Evolutionary conservation across 2,329 filamentous ascomycete genomes (phyloP), one percentile per base, ranked within the genome.

Genomic region (Pseudogymnoascus sp.): DNA sequence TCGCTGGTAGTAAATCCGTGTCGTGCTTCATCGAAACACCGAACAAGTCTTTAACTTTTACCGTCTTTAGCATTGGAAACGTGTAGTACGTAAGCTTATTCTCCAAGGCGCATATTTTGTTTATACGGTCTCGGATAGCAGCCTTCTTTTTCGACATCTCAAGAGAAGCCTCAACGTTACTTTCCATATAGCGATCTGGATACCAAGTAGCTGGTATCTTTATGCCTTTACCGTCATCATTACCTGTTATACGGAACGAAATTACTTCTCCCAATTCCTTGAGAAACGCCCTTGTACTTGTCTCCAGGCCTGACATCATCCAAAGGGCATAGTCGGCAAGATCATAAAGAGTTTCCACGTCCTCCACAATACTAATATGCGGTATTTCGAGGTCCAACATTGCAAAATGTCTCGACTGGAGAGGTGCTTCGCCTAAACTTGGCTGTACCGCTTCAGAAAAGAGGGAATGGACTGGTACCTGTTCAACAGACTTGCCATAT

Each of bases 151-250:
- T 43, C 14, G 72, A 69, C 72, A 83, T 80, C 6, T 75, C 74
- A 7, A 77, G 65, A 12, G 81, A 78, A 61, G 80, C 77, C 10
- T 79, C 73, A 62, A 77, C 78, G 12, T 78, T 76, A 10, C 68
- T 71, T 58, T 74, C 72, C 60, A 82, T 70, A 63, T 84, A 85
- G n/a, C 76, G 78, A 69, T 84, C 82, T 0, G 80, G 78, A 66
- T 82, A 84, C 65, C 83, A 78, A 11, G 78, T 72, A 43, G 73
- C 71, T 5, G 82, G 82, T 35, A 85, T 78, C 3, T 83, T 79
- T 43, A 83, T 74, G 2, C 75, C 74, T 49, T 77, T 76, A 6
- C 72, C 68, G 4, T 78, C 73, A 3, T 75, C 72, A 2, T 74
- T 75, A 14, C 74, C 73, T 16, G 68, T 67, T 11, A 84, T 68